Percentiles rank a stretch among this genome's conserved stretches.
Evolutionary conservation across 78 protist species (phyloP).

Genomic region (Cyanophora paradoxa): DNA sequence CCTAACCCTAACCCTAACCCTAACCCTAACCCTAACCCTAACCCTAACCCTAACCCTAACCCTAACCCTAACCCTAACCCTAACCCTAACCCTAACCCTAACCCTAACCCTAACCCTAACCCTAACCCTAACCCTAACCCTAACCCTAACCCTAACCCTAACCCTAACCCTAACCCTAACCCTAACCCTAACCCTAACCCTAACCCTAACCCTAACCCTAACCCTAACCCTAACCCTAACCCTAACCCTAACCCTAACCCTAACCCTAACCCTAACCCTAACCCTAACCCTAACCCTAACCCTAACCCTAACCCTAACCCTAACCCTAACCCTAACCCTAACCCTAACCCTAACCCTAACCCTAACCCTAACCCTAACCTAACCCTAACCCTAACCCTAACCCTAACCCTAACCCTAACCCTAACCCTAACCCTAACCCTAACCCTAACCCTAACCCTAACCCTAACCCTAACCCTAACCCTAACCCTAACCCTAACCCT

Average conservation of each 20-base stretch:
- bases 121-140: conserved; percentile 15
- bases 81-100: conserved; percentile 8
- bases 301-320: conserved; percentile 12
- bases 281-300: conserved; percentile 7
- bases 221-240: not conserved
- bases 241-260: not conserved
- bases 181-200: not conserved
- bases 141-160: conserved; percentile 22
- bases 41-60: conserved; percentile 5
- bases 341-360: not conserved
- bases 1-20: conserved; percentile 13
- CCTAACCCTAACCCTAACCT: conserved; percentile 3
- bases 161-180: conserved; percentile 12
- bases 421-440: not conserved
- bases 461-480: not conserved
- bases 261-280: not conserved
- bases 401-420: not conserved
- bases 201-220: not conserved
- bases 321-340: conserved; percentile 3
- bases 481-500: not conserved
- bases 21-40: conserved; percentile 3
- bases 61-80: conserved; percentile 8
- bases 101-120: conserved; percentile 12
- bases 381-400: no score
- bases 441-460: not conserved